Base-by-base conservation (phyloP, 1,284 basidiomycete species). In the Ganoderma boninense region DNA sequence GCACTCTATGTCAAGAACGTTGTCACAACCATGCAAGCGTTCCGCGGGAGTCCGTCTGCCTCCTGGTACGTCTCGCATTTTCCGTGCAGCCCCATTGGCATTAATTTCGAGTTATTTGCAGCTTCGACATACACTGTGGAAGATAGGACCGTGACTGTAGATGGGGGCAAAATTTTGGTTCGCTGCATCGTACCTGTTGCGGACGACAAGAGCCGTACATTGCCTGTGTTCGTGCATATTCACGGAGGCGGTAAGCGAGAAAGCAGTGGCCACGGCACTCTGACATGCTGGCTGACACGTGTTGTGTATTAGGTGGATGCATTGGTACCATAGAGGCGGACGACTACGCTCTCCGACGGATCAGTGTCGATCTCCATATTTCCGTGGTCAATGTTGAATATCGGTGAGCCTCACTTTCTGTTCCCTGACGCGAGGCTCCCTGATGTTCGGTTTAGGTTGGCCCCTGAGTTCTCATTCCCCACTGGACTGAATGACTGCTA, bases 291-390 rank as follows among this genome's bases (percentile, higher is more conserved):
- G 14, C 23, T 14, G 40, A 14, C 52, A 38, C 44, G 11, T 6
- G 26, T 32, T 26, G n/a, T 23, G 40, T n/a, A 57, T 42, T 4
- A 40, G 35, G 56, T 29, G 5, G 67, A 56, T 23, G 44, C 23
- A 11, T 23, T 11, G 49, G 49, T 26, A 59, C 44, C n/a, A 56
- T 68, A 23, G 43, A 64, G n/a, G 10, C 52, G 14, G 67, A 68
- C 35, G 67, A 68, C 44, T 49, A 40, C 29, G 29, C 49, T 18
- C 67, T 68, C 6, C 67, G 67, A 26, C 20, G 20, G 5, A 59
- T 68, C 23, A 49, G 54, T 35, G 67, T 68, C 13, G 62, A 64
- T 13, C 56, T 68, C 11, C 62, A 68, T n/a, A 20, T 68, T 11
- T 56, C 38, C 14, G 59, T 52, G 2, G 62, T 68, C 1, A 68